Base-by-base conservation (phyloP, 176 grass and related monocot genomes). In the Cenchrus fungigraminus region DNA sequence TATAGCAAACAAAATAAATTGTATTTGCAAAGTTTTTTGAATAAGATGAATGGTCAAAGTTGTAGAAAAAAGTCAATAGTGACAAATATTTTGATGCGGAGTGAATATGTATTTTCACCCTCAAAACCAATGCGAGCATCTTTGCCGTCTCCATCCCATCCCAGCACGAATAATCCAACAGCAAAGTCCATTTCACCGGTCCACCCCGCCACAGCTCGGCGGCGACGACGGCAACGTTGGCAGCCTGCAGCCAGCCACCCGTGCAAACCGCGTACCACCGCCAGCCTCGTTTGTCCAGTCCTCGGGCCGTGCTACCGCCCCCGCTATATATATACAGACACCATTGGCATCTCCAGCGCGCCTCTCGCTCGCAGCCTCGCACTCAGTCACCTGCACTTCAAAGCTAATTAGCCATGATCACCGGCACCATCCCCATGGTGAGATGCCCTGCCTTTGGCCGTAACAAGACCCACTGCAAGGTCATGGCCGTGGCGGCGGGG, bases 141-240 rank as follows among this genome's bases (percentile, higher is more conserved):
- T 14, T 83, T 64, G 69, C 57, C 57, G 69, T 80, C 63, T 68
- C 78, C 62, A 67, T 68, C 63, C 63, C 17, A 54, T 59, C 57
- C 57, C 43, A 6, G 9, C 14, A 14, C 10, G 57, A 42, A 76
- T 0, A 2, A n/a, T n/a, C 32, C 46, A 67, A 53, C 1, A 12
- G 64, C 46, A 67, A 80, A n/a, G 29, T 54, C 78, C 78, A 80
- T 80, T 80, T 80, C 29, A 68, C 17, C 47, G 78, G 63, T 54
- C 78, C 62, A 6, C 9, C 15, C 15, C 77, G 45, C 62, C 61
- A 20, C 25, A 12, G 61, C 62, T 22, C 31, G 77, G 14, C 59
- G 1, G 9, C n/a, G 60, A 64, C 22, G 60, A 64, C 22, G 60
- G 17, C 78, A 61, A 51, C 61, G 8, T 19, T 50, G 25, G 25